Percentiles rank a stretch among this genome's conserved stretches.
Conservation (phyloP, 2,329 filamentous ascomycete species). For the Eutypella sp. region DNA sequence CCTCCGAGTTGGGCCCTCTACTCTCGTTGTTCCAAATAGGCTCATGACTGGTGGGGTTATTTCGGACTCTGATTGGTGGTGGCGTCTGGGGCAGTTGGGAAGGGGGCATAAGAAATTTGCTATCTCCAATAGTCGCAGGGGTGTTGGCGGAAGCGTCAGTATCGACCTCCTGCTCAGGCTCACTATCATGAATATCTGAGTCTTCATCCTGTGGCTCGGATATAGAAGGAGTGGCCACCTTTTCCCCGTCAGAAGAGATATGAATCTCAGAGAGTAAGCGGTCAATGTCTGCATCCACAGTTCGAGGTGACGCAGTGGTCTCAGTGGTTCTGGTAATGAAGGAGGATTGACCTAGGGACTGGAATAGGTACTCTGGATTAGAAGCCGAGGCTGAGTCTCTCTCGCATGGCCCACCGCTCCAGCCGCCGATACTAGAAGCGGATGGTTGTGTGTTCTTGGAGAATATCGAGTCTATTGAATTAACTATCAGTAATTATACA, state of each 20-base stretch:
- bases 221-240: constrained; percentile 23
- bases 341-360: constrained; percentile 36
- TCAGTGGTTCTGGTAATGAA: constrained; percentile 38
- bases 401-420: constrained; percentile 25
- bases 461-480: constrained; percentile 36
- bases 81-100: constrained; percentile 19
- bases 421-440: constrained; percentile 26
- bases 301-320: constrained; percentile 29
- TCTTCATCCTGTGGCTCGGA: constrained; percentile 22
- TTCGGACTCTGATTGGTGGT: constrained; percentile 11
- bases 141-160: constrained; percentile 4
- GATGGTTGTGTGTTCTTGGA: constrained; percentile 39
- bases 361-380: constrained; percentile 29
- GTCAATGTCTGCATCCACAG: constrained; percentile 28
- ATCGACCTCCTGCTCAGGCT: constrained; percentile 6
- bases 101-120: constrained; percentile 13
- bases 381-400: constrained; percentile 24
- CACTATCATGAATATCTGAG: constrained; percentile 17
- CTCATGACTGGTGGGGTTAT: constrained; percentile 17
- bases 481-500: constrained; percentile 10
- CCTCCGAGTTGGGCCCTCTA: constrained; percentile 32
- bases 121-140: constrained; percentile 17
- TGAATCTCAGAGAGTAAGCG: constrained; percentile 31
- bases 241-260: constrained; percentile 28
- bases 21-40: constrained; percentile 16